Evolutionary conservation across 768 basidiomycete species (phyloP).

Genomic region (Mycena latifolia): DNA sequence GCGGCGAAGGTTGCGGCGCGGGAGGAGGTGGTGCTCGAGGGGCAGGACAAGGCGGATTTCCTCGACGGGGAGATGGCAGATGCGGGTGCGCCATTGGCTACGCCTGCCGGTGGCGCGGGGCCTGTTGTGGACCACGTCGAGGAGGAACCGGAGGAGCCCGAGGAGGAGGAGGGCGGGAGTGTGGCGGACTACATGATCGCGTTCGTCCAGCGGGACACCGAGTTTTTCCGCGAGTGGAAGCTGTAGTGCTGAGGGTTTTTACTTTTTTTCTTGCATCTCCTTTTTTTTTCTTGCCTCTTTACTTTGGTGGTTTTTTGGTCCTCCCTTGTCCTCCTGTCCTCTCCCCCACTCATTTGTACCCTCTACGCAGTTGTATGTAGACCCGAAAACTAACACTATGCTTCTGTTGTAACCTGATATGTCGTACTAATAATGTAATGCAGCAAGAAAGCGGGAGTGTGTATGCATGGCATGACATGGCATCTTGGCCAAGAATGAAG

Average conservation of each 20-base stretch:
- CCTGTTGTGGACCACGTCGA: constrained; percentile 2
- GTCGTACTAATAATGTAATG: constrained; percentile 4
- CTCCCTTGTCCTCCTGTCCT: too few species aligned
- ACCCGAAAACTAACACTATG: background rate
- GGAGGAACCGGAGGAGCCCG: constrained; percentile 43
- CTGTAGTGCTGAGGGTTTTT: constrained; percentile 48
- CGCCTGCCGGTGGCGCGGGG: background rate
- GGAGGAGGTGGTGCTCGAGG: constrained; percentile 79
- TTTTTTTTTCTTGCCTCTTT: background rate
- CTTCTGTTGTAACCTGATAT: constrained; percentile 1
- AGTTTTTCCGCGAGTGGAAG: constrained; percentile 82
- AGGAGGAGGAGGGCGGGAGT: constrained; percentile 72
- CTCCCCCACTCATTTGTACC: constrained; percentile 4
- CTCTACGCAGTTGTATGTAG: constrained; percentile 20
- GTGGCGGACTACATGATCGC: constrained; percentile 89
- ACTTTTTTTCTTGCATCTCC: constrained; percentile 17
- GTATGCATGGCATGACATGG: too few species aligned
- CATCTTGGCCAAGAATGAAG: too few species aligned
- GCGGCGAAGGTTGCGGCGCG: constrained; percentile 84
- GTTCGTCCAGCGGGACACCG: constrained; percentile 71
- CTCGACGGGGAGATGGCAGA: constrained; percentile 50
- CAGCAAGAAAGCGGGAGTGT: background rate
- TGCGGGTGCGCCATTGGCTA: background rate
- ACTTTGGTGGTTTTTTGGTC: background rate
- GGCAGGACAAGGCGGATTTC: constrained; percentile 87